Evolutionary conservation across 2,329 filamentous ascomycete genomes (phyloP).

Genomic region (Paraphoma chrysanthemicola): DNA sequence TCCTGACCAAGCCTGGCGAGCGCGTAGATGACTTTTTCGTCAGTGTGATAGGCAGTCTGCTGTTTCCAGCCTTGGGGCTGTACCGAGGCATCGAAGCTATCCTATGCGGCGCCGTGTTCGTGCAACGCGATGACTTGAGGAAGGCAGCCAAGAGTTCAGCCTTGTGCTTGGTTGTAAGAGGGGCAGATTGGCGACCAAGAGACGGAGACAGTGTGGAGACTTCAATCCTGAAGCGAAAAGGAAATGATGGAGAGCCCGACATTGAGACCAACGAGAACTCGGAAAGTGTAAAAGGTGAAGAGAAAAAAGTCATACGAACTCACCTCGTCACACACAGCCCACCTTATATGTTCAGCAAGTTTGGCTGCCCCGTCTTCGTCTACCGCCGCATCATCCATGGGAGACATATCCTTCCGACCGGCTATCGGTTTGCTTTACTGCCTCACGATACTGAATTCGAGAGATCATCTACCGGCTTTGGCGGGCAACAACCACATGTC

Average conservation of each 20-base stretch:
- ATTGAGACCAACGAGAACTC: not conserved
- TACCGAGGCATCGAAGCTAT: slow-evolving; percentile 36
- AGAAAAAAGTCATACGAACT: not conserved
- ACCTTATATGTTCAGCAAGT: slow-evolving; percentile 23
- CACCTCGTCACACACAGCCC: slow-evolving; percentile 17
- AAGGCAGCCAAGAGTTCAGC: slow-evolving; percentile 36
- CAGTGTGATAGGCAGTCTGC: slow-evolving; percentile 22
- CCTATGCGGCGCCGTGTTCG: slow-evolving; percentile 19
- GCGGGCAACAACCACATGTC: slow-evolving; percentile 3
- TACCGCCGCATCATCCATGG: slow-evolving; percentile 26
- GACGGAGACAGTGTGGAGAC: slow-evolving; percentile 19
- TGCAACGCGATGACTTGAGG: slow-evolving; percentile 19
- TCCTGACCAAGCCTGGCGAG: slow-evolving; percentile 41
- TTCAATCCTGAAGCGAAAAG: slow-evolving; percentile 10
- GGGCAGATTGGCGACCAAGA: slow-evolving; percentile 26
- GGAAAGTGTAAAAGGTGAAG: not conserved
- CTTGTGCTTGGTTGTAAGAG: slow-evolving; percentile 38
- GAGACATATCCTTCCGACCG: slow-evolving; percentile 16
- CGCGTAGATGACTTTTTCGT: slow-evolving; percentile 12
- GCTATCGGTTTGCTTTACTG: slow-evolving; percentile 24
- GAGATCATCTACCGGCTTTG: not conserved
- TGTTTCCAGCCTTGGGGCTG: slow-evolving; percentile 34
- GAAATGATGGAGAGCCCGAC: not conserved
- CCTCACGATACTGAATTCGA: slow-evolving; percentile 18
- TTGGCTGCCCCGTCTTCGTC: slow-evolving; percentile 19